Conservation (phyloP, 2,329 filamentous ascomycete genomes). For the Cephalotrichum gorgonifer region DNA sequence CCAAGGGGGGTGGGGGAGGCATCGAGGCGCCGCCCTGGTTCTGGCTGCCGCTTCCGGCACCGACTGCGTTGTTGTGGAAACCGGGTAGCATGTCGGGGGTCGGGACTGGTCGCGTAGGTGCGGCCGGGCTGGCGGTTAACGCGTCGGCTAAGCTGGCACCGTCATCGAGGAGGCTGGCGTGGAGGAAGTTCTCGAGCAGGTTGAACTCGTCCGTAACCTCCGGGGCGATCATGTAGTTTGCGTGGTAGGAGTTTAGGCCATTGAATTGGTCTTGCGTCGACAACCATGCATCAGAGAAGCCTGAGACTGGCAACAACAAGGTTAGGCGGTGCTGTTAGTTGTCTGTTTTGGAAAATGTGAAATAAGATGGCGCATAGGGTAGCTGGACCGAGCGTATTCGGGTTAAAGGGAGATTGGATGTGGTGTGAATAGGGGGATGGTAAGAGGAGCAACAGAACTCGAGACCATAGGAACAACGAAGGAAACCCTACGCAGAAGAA, state of each 20-base stretch:
- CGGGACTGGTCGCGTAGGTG: constrained; percentile 18
- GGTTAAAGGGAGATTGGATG: neutral
- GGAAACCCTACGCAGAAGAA: neutral
- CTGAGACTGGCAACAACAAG: constrained; percentile 47
- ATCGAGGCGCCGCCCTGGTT: constrained; percentile 14
- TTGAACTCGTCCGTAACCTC: constrained; percentile 97
- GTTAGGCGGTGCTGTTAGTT: neutral
- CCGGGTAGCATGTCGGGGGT: constrained; percentile 33
- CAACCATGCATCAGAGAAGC: constrained; percentile 76
- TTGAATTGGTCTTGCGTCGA: constrained; percentile 73
- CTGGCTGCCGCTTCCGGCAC: constrained; percentile 14
- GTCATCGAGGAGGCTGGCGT: constrained; percentile 83
- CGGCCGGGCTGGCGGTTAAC: constrained; percentile 20
- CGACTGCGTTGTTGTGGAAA: constrained; percentile 29
- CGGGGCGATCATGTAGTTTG: constrained; percentile 85
- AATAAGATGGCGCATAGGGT: neutral
- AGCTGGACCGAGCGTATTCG: neutral
- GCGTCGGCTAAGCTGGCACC: constrained; percentile 58
- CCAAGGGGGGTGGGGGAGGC: constrained; percentile 17
- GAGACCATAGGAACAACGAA: neutral
- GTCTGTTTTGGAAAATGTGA: neutral
- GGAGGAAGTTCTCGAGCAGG: constrained; percentile 90
- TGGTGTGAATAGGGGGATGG: neutral
- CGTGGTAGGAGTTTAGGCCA: constrained; percentile 90
- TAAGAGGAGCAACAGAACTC: neutral